phyloP scores from a whole-genome alignment of 2,329 filamentous ascomycete genomes.

The Beauveria bassiana region DNA sequence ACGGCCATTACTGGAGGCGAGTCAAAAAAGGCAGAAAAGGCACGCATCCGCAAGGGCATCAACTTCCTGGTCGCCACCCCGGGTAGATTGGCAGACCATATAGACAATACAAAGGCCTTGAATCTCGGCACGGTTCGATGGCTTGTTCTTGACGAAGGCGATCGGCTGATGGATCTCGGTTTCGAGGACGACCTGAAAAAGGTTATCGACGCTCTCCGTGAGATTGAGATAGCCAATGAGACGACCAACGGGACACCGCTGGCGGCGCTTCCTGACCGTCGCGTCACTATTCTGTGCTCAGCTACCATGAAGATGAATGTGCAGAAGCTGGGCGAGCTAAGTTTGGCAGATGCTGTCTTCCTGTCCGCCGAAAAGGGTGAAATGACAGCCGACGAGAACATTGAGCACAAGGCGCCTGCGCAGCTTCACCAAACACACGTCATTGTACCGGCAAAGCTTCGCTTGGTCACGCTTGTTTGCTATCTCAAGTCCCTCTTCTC shows the following conservation, averaged over 20 bases:
- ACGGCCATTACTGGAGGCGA: conserved; percentile 70
- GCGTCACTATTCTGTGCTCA: conserved; percentile 86
- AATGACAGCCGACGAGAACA: conserved; percentile 37
- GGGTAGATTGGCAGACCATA: conserved; percentile 81
- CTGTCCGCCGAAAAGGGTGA: conserved; percentile 59
- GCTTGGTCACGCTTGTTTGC: conserved; percentile 79
- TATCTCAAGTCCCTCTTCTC: conserved; percentile 82
- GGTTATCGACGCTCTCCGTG: conserved; percentile 72
- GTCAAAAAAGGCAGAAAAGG: conserved; percentile 76
- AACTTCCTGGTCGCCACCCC: conserved; percentile 96
- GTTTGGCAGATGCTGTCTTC: conserved; percentile 84
- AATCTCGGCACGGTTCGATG: conserved; percentile 85
- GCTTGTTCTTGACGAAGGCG: conserved; percentile 92
- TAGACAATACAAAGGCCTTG: conserved; percentile 84
- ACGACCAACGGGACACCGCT: conserved; percentile 51
- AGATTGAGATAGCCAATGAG: conserved; percentile 50
- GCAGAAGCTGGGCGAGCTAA: conserved; percentile 87
- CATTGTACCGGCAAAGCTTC: conserved; percentile 80
- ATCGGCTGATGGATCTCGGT: conserved; percentile 95
- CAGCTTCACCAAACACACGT: conserved; percentile 91
- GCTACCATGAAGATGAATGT: conserved; percentile 98
- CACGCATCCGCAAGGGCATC: conserved; percentile 83
- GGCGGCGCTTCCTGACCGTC: conserved; percentile 62
- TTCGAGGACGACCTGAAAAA: conserved; percentile 91
- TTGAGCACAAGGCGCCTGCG: conserved; percentile 66